These are phyloP conservation scores for Podila epigama DNA, from an alignment of 192 early-diverging fungal genomes.

Conservation along the genomic window DNA sequence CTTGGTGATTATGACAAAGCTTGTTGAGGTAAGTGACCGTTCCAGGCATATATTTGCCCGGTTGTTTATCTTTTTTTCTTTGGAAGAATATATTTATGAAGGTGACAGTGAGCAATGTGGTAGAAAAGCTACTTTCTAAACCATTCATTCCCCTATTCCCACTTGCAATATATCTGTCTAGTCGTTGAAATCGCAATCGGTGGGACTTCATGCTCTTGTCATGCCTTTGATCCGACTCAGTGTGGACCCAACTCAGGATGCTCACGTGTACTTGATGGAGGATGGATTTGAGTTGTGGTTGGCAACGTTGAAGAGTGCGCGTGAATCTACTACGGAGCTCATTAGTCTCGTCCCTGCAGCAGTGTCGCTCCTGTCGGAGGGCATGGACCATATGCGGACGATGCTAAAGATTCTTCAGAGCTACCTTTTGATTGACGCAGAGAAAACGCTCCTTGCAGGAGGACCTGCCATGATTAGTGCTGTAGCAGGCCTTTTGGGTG, in stretches of 20 bases:
- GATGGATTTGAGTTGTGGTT: slow-evolving; percentile 93
- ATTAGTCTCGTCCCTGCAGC: slow-evolving; percentile 67
- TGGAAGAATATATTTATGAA: too few relatives aligned
- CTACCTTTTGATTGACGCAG: slow-evolving; percentile 75
- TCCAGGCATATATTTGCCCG: too few relatives aligned
- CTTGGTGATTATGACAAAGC: slow-evolving; percentile 76
- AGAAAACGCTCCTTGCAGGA: slow-evolving; percentile 63
- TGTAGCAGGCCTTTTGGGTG: slow-evolving; percentile 59
- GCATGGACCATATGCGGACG: slow-evolving; percentile 77
- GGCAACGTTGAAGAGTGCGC: slow-evolving; percentile 75
- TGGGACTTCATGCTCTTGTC: slow-evolving; percentile 74
- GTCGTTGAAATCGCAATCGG: slow-evolving; percentile 74
- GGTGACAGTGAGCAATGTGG: too few relatives aligned
- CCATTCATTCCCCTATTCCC: neutral
- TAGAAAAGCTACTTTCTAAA: too few relatives aligned
- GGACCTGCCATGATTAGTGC: slow-evolving; percentile 47
- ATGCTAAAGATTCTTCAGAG: slow-evolving; percentile 88
- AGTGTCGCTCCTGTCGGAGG: slow-evolving; percentile 72
- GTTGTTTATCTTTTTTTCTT: too few relatives aligned
- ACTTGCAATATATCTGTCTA: slow-evolving; percentile 24
- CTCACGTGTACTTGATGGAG: slow-evolving; percentile 86
- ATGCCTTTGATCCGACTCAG: slow-evolving; percentile 80
- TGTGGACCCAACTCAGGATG: slow-evolving; percentile 68
- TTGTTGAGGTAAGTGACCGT: slow-evolving; percentile 70
- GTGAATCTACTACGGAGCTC: slow-evolving; percentile 59